phyloP scores from a whole-genome alignment of 2,329 filamentous ascomycete genomes.

The Sarocladium kiliense region DNA sequence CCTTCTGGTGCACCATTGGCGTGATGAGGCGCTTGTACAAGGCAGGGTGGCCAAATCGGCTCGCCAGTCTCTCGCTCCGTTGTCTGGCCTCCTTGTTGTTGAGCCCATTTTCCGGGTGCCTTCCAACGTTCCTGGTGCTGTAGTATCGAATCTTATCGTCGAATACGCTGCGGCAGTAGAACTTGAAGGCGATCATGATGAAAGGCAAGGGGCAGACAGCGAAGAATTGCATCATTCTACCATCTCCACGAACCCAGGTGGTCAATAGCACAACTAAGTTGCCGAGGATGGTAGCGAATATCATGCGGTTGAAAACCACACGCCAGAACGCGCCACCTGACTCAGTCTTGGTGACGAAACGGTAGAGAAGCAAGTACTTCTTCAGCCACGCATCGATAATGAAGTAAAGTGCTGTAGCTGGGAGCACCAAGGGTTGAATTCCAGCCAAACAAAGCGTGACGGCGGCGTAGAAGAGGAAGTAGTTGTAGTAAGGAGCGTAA shows the following conservation, averaged over 20 bases:
- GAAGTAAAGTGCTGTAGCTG: conserved; percentile 87
- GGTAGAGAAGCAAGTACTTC: conserved; percentile 91
- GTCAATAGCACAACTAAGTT: conserved; percentile 75
- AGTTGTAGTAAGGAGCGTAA: conserved; percentile 96
- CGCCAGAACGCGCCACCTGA: conserved; percentile 93
- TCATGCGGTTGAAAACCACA: conserved; percentile 83
- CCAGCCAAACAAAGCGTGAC: conserved; percentile 80
- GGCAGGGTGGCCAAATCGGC: conserved; percentile 84
- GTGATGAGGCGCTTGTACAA: conserved; percentile 86
- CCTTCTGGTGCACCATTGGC: conserved; percentile 91
- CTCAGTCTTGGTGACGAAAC: conserved; percentile 95
- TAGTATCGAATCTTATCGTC: conserved; percentile 80
- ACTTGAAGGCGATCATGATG: conserved; percentile 77
- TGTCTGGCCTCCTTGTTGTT: conserved; percentile 44
- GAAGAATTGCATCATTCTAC: conserved; percentile 56
- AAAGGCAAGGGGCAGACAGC: conserved; percentile 71
- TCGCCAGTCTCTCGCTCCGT: conserved; percentile 65
- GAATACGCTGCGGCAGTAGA: conserved; percentile 71
- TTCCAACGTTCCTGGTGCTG: conserved; percentile 55
- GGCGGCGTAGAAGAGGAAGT: conserved; percentile 91
- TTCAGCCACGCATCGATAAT: conserved; percentile 81
- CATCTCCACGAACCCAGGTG: conserved; percentile 64
- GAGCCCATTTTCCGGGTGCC: conserved; percentile 38
- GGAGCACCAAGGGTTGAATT: conserved; percentile 81
- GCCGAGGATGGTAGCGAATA: conserved; percentile 74